phyloP scores from a whole-genome alignment of 2,329 filamentous ascomycete species.

The Ascochyta lentis region DNA sequence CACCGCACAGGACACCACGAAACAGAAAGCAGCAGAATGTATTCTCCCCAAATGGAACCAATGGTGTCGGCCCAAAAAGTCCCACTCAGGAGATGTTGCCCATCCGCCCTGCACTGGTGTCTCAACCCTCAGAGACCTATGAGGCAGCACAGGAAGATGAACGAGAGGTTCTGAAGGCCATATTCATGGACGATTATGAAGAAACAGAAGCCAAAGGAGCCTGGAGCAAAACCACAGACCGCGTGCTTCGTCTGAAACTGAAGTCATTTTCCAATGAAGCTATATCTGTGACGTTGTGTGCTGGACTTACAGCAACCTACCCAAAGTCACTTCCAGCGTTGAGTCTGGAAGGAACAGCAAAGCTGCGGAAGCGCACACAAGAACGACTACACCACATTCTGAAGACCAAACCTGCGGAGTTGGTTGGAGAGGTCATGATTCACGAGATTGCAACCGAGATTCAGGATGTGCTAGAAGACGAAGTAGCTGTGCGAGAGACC shows the following conservation, averaged over 20 bases:
- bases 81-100: conserved; percentile 39
- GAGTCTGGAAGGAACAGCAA: conserved; percentile 68
- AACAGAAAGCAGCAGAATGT: conserved; percentile 48
- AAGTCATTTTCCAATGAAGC: conserved; percentile 76
- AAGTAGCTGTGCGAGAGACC: conserved; percentile 76
- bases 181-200: conserved; percentile 88
- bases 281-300: conserved; percentile 73
- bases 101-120: conserved; percentile 39
- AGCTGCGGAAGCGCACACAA: conserved; percentile 72
- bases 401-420: conserved; percentile 70
- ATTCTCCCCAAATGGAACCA: conserved; percentile 37
- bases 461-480: conserved; percentile 80
- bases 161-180: conserved; percentile 81
- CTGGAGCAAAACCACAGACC: conserved; percentile 87
- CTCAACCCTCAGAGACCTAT: conserved; percentile 66
- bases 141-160: conserved; percentile 87
- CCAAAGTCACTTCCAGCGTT: conserved; percentile 82
- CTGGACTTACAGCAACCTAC: conserved; percentile 87
- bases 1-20: conserved; percentile 54
- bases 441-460: conserved; percentile 66
- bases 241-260: conserved; percentile 80
- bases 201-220: conserved; percentile 74
- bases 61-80: conserved; percentile 29
- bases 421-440: conserved; percentile 70
- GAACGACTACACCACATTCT: conserved; percentile 75